Evolutionary conservation across 768 basidiomycete species (phyloP), one percentile per base, ranked within the genome.

Genomic region (Termitomyces sp.): DNA sequence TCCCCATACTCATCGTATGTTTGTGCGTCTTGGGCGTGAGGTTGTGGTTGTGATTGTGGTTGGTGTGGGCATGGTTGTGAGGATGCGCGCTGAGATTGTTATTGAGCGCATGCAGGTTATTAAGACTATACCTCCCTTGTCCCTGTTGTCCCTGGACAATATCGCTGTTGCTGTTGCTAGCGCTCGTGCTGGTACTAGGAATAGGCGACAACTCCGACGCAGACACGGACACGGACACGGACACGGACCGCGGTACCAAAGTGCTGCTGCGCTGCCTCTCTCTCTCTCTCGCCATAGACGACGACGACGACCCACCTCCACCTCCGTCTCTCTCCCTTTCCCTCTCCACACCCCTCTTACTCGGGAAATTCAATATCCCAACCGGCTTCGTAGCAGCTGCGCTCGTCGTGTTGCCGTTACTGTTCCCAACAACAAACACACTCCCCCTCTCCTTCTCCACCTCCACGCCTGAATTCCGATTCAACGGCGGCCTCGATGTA

Each of bases 401-500:
- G 12, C 63, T 64, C n/a, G 38, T 49, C 32, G 26, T 12, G n/a
- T 14, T 11, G 34, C 2, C 3, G 34, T 34, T 34, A 6, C 4
- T 34, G 12, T 6, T 34, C 30, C 30, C 30, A 14, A 3, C 12
- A 14, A 3, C 11, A 34, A 34, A 34, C 12, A 34, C 34, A 14
- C 34, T 34, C 1, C 19, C 43, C 8, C n/a, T 14, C 32, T 7
- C 43, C 35, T 30, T 28, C 35, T 28, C 43, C 2, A 9, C 28
- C 30, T 19, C 32, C 28, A 11, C 32, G 3, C 42, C 10, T 17
- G 32, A 15, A 48, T n/a, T 28, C 15, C 47, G 38, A 26, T 72
- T 49, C 66, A 79, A 65, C 46, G 74, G 70, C 21, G 84, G 83
- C 21, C 84, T 70, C 19, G 83, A 84, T 2, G 80, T 82, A 45